Percentiles rank a stretch among this genome's conserved stretches.
Evolutionary conservation across 228 moss, liverwort and hornwort genomes (phyloP).

Genomic region (Sphagnum magellanicum): DNA sequence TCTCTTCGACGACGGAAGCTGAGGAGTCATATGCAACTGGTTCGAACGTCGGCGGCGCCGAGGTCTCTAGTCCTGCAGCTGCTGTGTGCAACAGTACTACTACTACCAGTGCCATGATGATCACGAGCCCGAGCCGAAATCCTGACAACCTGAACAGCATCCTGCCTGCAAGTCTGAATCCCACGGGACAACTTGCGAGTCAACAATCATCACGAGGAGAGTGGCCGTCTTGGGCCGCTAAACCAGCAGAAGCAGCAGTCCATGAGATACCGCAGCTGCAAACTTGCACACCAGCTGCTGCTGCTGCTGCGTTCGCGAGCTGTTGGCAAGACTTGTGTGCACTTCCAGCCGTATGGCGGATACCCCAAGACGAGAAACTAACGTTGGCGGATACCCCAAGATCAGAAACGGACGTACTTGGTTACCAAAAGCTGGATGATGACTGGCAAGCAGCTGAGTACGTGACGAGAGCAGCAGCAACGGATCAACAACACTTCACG

Average conservation of each 20-base stretch:
- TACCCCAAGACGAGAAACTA: conserved; percentile 7
- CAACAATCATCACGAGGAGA: background rate
- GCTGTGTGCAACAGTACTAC: background rate
- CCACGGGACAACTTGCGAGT: background rate
- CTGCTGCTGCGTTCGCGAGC: background rate
- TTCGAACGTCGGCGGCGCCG: background rate
- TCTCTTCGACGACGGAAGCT: background rate
- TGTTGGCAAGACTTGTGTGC: conserved; percentile 42
- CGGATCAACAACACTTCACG: too few species aligned
- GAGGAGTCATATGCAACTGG: too few species aligned
- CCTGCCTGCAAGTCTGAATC: conserved; percentile 13
- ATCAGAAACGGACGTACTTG: too few species aligned
- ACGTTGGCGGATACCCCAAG: too few species aligned
- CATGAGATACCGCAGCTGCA: conserved; percentile 1
- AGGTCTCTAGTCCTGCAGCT: conserved; percentile 1
- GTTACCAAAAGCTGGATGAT: too few species aligned
- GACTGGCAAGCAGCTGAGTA: too few species aligned
- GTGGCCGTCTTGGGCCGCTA: too few species aligned
- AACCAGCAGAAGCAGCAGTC: background rate
- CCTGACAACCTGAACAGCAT: conserved; percentile 43
- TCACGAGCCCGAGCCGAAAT: conserved; percentile 19
- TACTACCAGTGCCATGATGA: background rate
- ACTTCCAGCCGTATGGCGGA: conserved; percentile 47
- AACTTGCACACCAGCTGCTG: background rate
- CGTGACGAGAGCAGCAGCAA: too few species aligned